phyloP scores from a whole-genome alignment of 768 basidiomycete genomes.

The Tulasnella sp. region DNA sequence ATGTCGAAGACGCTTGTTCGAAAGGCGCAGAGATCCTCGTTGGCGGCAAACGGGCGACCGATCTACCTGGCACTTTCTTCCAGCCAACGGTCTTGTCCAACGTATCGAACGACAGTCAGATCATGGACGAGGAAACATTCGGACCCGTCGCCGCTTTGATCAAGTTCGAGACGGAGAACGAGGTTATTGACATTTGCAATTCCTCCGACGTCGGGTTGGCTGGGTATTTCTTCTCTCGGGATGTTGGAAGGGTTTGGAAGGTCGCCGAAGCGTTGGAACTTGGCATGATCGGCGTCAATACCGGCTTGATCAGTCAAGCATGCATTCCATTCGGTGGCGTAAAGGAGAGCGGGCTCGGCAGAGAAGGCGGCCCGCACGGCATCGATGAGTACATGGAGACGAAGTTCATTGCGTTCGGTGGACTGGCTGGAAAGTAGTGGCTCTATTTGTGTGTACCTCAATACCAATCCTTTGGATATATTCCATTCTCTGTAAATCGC shows the following conservation, averaged over 20 bases:
- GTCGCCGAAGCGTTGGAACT: slow-evolving; percentile 94
- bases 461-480: neutral
- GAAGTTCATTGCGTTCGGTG: slow-evolving; percentile 79
- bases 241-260: slow-evolving; percentile 86
- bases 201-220: slow-evolving; percentile 79
- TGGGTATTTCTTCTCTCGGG: slow-evolving; percentile 88
- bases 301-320: slow-evolving; percentile 72
- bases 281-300: slow-evolving; percentile 87
- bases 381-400: slow-evolving; percentile 84
- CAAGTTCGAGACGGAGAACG: slow-evolving; percentile 91
- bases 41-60: slow-evolving; percentile 71
- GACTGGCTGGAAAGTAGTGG: slow-evolving; percentile 40
- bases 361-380: slow-evolving; percentile 80
- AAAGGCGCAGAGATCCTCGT: slow-evolving; percentile 84
- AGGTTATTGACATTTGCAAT: slow-evolving; percentile 85
- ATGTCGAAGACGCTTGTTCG: slow-evolving; percentile 82
- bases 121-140: slow-evolving; percentile 89
- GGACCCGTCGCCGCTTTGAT: slow-evolving; percentile 84
- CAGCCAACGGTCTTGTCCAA: slow-evolving; percentile 85
- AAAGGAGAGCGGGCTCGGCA: slow-evolving; percentile 84
- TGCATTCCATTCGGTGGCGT: slow-evolving; percentile 85
- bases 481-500: neutral
- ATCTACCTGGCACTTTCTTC: slow-evolving; percentile 61
- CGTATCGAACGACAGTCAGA: slow-evolving; percentile 61
- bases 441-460: neutral